Conservation (phyloP, 75 land plant species). For the Adiantum capillusveneris region DNA sequence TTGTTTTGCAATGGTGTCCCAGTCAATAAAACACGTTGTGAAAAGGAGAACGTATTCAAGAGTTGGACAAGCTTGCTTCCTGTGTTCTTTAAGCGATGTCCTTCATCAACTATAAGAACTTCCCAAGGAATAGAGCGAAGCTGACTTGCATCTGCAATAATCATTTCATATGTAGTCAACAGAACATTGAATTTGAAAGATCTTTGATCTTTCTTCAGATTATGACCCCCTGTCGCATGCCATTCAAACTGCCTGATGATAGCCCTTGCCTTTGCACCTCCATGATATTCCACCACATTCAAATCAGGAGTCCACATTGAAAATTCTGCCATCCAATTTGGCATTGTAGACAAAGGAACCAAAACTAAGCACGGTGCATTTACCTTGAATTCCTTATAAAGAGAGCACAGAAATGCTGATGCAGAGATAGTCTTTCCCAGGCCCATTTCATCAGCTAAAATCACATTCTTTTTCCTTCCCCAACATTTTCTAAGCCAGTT, state of each 20-base stretch:
- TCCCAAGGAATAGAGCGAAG: conserved; percentile 89
- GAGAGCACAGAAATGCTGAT: conserved; percentile 74
- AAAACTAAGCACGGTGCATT: conserved; percentile 79
- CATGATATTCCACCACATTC: conserved; percentile 96
- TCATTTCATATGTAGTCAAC: conserved; percentile 90
- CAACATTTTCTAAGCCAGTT: conserved; percentile 94
- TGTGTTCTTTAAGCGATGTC: conserved; percentile 82
- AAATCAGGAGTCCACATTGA: conserved; percentile 81
- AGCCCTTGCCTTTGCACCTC: conserved; percentile 81
- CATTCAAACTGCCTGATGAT: conserved; percentile 90
- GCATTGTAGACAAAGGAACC: conserved; percentile 94
- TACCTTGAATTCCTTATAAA: conserved; percentile 67
- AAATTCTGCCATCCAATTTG: conserved; percentile 90
- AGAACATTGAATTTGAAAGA: conserved; percentile 77
- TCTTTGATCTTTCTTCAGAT: conserved; percentile 14
- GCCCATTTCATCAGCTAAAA: conserved; percentile 99
- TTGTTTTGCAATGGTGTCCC: conserved; percentile 94
- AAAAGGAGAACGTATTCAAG: conserved; percentile 73
- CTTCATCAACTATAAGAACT: conserved; percentile 94
- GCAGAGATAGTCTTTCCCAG: conserved; percentile 96
- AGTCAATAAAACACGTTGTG: conserved; percentile 82
- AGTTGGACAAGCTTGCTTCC: conserved; percentile 76
- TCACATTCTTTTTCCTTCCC: conserved; percentile 82
- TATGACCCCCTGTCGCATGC: conserved; percentile 50
- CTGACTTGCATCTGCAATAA: conserved; percentile 71